Evolutionary conservation across 208 protist genomes (phyloP), one percentile per base, ranked within the genome.

Genomic region (Crithidia bombi): DNA sequence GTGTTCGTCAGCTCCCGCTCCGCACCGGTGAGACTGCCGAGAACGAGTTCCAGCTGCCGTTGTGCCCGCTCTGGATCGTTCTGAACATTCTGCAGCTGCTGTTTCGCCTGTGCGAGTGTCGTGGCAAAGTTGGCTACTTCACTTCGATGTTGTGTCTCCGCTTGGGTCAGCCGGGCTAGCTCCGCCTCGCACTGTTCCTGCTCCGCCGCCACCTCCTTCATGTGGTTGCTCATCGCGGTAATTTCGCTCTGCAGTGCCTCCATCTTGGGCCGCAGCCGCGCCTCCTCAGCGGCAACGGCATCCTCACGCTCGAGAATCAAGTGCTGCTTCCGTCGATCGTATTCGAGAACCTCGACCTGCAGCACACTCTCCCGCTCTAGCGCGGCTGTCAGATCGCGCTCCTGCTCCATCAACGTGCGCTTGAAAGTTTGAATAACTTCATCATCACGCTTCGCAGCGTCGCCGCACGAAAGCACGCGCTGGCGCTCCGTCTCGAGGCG

Each of bases 331-430:
- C 85, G 86, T 0, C 93, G 86, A 52, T 97, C 93, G 69, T 91
- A 90, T 79, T 97, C 91, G 4, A 96, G 66, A n/a, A 85, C 87
- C 81, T 97, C 91, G 28, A 97, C 91, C 65, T 96, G 90, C 36
- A 96, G 72, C 26, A 97, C 92, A 41, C 87, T 92, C 57, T 97
- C 91, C n/a, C 89, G 84, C 77, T 97, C 90, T 52, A 96, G 87
- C 15, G 85, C 84, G 14, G 79, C 79, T 1, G 83, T 84, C 5
- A 97, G 74, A 33, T 97, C 90, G 26, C 75, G 79, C 73, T 97
- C 89, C 30, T 80, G 77, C 46, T 86, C 83, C 36, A 91, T 82
- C 6, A 96, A 44, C 21, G 79, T 58, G 35, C 79, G 87, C 75
- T 95, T 97, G 26, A 96, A 69, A 10, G 69, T 68, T 68, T 96